Evolutionary conservation across 805 yeast genomes (phyloP).

Genomic region (Wickerhamiella dianesei): DNA sequence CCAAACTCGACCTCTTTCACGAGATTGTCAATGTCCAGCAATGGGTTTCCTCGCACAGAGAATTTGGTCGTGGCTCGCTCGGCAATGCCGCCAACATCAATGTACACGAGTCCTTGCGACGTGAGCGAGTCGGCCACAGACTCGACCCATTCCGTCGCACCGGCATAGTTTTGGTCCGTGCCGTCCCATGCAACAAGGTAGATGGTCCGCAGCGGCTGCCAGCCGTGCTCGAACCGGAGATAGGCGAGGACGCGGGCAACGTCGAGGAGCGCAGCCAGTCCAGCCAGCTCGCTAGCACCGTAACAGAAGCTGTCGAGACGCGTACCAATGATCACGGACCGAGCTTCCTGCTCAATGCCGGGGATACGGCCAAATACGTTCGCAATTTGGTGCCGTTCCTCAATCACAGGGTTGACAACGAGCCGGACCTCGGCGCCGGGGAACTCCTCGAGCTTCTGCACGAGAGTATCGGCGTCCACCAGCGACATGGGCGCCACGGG

Average conservation of each 20-base stretch:
- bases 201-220: slow-evolving; percentile 75
- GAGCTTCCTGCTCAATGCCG: slow-evolving; percentile 65
- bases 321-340: slow-evolving; percentile 66
- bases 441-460: slow-evolving; percentile 26
- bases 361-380: slow-evolving; percentile 63
- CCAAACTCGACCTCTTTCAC: slow-evolving; percentile 28
- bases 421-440: slow-evolving; percentile 19
- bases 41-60: slow-evolving; percentile 50
- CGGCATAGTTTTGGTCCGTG: slow-evolving; percentile 65
- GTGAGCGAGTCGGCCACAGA: slow-evolving; percentile 38
- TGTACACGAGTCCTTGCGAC: slow-evolving; percentile 51
- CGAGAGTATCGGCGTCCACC: slow-evolving; percentile 44
- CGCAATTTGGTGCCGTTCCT: slow-evolving; percentile 49
- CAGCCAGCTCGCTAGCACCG: slow-evolving; percentile 65
- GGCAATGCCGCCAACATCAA: slow-evolving; percentile 59
- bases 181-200: slow-evolving; percentile 80
- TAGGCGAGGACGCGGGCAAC: slow-evolving; percentile 53
- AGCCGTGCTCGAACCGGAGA: slow-evolving; percentile 47
- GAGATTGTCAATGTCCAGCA: slow-evolving; percentile 33
- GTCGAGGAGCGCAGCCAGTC: slow-evolving; percentile 60
- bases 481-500: slow-evolving; percentile 70
- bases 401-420: slow-evolving; percentile 33
- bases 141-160: slow-evolving; percentile 68
- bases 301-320: slow-evolving; percentile 61
- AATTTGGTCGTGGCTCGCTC: slow-evolving; percentile 30